Evolutionary conservation across 1,139 yeast genomes (phyloP).

Genomic region (Pneumocystis murina): DNA sequence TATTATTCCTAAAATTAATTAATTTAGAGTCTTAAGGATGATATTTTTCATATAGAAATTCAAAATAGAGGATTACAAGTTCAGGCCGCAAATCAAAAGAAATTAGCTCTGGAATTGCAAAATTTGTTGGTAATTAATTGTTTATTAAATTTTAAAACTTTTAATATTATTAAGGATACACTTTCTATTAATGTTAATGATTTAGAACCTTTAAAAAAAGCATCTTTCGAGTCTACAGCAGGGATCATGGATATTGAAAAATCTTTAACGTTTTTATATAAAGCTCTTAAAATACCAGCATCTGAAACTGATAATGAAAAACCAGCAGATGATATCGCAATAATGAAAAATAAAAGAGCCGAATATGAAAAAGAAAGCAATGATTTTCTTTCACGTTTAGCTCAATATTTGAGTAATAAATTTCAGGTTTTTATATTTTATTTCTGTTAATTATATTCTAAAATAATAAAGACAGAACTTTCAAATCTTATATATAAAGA

Average conservation of each 20-base stretch:
- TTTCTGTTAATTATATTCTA: background rate
- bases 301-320: background rate
- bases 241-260: conserved; percentile 40
- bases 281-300: conserved; percentile 33
- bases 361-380: conserved; percentile 8
- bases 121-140: conserved; percentile 25
- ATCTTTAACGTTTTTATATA: conserved; percentile 43
- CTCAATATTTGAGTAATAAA: conserved; percentile 8
- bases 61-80: conserved; percentile 77
- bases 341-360: conserved; percentile 4
- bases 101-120: conserved; percentile 52
- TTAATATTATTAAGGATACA: conserved; percentile 32
- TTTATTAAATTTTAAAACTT: background rate
- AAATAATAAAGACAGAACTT: conserved; percentile 1
- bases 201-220: conserved; percentile 33
- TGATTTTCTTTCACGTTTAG: conserved; percentile 7
- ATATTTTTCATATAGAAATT: conserved; percentile 54
- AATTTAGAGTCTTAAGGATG: conserved; percentile 38
- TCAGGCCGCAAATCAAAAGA: conserved; percentile 64
- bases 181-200: conserved; percentile 50
- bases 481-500: conserved; percentile 1
- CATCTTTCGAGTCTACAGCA: conserved; percentile 36
- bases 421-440: conserved; percentile 8
- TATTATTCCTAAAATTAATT: background rate
- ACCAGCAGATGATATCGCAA: conserved; percentile 28